phyloP scores from a whole-genome alignment of 768 basidiomycete species.

The Asterophora parasitica region DNA sequence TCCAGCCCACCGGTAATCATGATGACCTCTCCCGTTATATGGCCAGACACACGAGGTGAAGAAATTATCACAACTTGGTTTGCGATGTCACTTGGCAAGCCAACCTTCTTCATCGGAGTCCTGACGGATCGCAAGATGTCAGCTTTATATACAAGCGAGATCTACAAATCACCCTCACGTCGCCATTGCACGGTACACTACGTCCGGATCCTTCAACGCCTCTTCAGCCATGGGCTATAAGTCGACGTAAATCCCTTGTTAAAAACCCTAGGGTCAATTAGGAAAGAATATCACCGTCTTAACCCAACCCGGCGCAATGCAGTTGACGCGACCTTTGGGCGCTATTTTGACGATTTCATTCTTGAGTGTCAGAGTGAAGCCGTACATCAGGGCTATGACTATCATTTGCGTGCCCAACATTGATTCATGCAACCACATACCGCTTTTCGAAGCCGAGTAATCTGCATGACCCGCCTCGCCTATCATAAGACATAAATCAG shows the following conservation, averaged over 20 bases:
- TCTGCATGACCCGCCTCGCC: conserved; percentile 61
- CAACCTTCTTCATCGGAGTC: conserved; percentile 68
- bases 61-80: conserved; percentile 59
- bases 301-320: conserved; percentile 66
- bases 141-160: background rate
- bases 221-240: conserved; percentile 50
- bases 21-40: conserved; percentile 64
- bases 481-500: conserved; percentile 7
- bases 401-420: background rate
- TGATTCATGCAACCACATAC: conserved; percentile 28
- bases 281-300: conserved; percentile 34
- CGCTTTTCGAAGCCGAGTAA: conserved; percentile 65
- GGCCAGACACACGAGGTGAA: conserved; percentile 59
- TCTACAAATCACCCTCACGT: conserved; percentile 47
- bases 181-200: conserved; percentile 56
- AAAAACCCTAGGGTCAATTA: too few species aligned
- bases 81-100: conserved; percentile 57
- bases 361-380: conserved; percentile 61
- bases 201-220: conserved; percentile 47
- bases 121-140: conserved; percentile 29
- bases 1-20: conserved; percentile 81
- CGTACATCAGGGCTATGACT: conserved; percentile 63
- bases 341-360: conserved; percentile 80
- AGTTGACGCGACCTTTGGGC: conserved; percentile 65
- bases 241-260: too few species aligned